phyloP scores from a whole-genome alignment of 176 grass and related monocot genomes.

The Dendrocalamus sinicus region DNA sequence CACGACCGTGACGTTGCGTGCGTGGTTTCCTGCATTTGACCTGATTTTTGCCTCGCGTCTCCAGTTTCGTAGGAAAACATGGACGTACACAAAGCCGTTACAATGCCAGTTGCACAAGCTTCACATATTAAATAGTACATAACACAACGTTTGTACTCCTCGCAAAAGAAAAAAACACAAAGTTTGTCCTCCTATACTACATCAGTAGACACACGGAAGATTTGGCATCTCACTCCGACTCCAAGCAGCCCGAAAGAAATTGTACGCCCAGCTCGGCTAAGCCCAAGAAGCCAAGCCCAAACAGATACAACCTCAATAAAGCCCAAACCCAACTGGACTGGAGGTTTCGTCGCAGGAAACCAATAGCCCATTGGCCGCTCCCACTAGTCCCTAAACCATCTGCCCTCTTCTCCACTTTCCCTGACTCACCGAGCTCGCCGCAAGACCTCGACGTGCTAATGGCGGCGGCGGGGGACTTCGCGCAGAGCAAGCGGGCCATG shows the following conservation, averaged over 20 bases:
- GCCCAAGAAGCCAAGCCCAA: not conserved
- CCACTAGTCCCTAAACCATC: constrained; percentile 32
- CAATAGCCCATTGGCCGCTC: not conserved
- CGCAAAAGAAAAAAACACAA: too few relatives aligned
- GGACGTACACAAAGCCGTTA: not conserved
- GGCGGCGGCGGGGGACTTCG: constrained; percentile 53
- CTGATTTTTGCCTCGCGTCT: not conserved
- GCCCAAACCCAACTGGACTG: too few relatives aligned
- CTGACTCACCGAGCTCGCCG: not conserved
- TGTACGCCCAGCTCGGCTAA: not conserved
- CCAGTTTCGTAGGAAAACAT: not conserved
- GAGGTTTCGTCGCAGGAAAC: too few relatives aligned
- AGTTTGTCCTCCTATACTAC: too few relatives aligned
- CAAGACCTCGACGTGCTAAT: constrained; percentile 25
- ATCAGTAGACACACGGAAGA: not conserved
- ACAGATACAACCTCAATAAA: not conserved
- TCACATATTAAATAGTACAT: not conserved
- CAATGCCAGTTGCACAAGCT: not conserved
- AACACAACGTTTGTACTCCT: not conserved
- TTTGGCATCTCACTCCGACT: not conserved
- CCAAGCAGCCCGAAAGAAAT: not conserved
- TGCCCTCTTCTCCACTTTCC: not conserved
- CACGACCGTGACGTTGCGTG: too few relatives aligned
- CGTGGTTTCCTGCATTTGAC: not conserved
- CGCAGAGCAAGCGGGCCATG: constrained; percentile 65